These are phyloP conservation scores for Kwoniella sp. DNA, from an alignment of 768 basidiomycete genomes.

Conservation along the genomic window DNA sequence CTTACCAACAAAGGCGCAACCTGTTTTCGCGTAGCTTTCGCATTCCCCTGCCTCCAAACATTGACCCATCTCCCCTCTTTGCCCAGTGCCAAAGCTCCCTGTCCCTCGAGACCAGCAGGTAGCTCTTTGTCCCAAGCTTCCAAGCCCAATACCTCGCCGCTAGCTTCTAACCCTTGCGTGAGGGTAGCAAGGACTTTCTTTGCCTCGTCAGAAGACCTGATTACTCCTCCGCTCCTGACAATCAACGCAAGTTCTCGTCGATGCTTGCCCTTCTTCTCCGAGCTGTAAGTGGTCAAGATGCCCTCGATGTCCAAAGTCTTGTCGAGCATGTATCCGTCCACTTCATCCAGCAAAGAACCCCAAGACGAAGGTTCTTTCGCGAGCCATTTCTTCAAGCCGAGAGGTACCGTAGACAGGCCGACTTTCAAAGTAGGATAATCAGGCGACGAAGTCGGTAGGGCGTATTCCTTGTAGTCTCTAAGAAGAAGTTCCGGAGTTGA, in stretches of 20 bases:
- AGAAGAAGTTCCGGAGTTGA: conserved; percentile 75
- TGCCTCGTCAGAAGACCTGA: conserved; percentile 23
- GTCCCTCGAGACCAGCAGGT: background rate
- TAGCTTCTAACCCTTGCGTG: conserved; percentile 66
- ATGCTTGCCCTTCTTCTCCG: conserved; percentile 60
- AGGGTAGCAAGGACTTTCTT: conserved; percentile 60
- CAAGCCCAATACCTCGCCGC: conserved; percentile 60
- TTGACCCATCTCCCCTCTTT: conserved; percentile 28
- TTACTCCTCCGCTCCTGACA: conserved; percentile 59
- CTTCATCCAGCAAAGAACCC: conserved; percentile 55
- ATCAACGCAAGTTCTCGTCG: conserved; percentile 71
- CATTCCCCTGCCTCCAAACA: conserved; percentile 58
- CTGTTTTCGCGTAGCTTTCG: conserved; percentile 57
- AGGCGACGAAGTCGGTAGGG: conserved; percentile 60
- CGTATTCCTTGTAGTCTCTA: conserved; percentile 94
- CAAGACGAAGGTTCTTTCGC: conserved; percentile 55
- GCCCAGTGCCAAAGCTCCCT: conserved; percentile 31
- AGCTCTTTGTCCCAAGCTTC: conserved; percentile 57
- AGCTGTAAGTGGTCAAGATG: conserved; percentile 71
- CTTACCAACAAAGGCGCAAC: conserved; percentile 56
- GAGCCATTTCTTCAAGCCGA: conserved; percentile 66
- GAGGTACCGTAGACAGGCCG: conserved; percentile 81
- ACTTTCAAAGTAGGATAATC: conserved; percentile 60
- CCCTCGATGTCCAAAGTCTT: conserved; percentile 70
- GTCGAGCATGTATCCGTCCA: conserved; percentile 68